Percentiles rank a stretch among this genome's conserved stretches.
phyloP scores from a whole-genome alignment of 257 asterid genomes.

The Solanum verrucosum region DNA sequence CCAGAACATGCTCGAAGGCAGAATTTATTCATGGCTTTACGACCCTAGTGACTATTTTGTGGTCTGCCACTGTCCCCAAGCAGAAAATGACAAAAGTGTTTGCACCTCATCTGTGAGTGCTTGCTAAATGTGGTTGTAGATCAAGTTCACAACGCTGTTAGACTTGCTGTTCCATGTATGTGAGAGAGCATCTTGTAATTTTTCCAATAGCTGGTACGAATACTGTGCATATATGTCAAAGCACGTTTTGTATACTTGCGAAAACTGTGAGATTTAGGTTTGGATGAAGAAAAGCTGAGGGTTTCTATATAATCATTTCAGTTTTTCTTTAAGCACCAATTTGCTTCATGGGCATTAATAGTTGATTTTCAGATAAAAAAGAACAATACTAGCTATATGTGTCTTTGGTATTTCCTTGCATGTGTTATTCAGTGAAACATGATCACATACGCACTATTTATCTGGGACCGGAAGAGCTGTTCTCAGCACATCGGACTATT shows the following conservation, averaged over 20 bases:
- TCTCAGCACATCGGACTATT: background rate
- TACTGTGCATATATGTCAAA: background rate
- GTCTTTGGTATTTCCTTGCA: background rate
- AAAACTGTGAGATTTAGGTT: background rate
- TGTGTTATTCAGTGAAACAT: background rate
- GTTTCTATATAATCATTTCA: background rate
- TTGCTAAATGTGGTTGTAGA: background rate
- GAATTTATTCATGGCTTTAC: constrained; percentile 93
- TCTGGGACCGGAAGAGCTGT: background rate
- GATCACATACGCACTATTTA: background rate
- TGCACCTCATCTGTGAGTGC: background rate
- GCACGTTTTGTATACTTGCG: background rate
- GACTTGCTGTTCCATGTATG: background rate
- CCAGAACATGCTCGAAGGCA: constrained; percentile 98
- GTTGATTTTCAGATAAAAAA: background rate
- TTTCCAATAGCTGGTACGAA: background rate
- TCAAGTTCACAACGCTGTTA: background rate
- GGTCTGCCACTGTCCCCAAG: constrained; percentile 4
- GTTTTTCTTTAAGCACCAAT: background rate
- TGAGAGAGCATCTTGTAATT: background rate
- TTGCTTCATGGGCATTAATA: background rate
- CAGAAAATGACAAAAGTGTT: constrained; percentile 7
- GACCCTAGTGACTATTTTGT: constrained; percentile 29
- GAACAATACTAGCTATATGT: background rate
- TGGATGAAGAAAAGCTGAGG: background rate